phyloP scores from a whole-genome alignment of 176 grass and related monocot species.

The Cenchrus fungigraminus region DNA sequence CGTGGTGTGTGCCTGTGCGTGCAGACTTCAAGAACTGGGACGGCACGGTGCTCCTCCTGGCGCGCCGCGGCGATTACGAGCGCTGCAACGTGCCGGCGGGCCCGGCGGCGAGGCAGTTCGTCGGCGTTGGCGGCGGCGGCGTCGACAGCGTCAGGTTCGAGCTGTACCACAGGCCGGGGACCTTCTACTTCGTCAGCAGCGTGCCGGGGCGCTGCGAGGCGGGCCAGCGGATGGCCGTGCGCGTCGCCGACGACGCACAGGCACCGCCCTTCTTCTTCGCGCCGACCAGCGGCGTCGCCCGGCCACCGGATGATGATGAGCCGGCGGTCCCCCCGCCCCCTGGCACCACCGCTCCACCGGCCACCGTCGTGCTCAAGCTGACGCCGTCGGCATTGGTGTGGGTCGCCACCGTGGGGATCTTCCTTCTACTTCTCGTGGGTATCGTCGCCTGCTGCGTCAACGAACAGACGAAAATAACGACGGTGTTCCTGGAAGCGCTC shows the following conservation, averaged over 20 bases:
- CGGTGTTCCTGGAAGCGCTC: background rate
- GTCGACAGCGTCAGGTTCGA: background rate
- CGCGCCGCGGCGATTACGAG: background rate
- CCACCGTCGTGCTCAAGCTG: background rate
- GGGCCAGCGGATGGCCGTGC: slow-evolving; percentile 52
- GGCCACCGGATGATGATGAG: too few species aligned
- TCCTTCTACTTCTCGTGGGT: background rate
- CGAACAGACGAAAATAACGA: background rate
- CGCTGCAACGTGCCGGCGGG: background rate
- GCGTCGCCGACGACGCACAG: background rate
- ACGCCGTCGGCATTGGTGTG: background rate
- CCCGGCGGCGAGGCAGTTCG: background rate
- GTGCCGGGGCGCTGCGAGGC: slow-evolving; percentile 47
- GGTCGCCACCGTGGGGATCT: background rate
- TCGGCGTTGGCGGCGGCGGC: background rate
- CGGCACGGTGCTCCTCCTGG: background rate
- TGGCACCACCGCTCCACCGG: background rate
- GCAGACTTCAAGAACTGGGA: background rate
- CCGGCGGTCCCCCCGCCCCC: too few species aligned
- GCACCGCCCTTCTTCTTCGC: background rate
- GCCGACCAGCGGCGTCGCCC: background rate
- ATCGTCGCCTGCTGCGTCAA: background rate
- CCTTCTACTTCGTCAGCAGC: slow-evolving; percentile 56
- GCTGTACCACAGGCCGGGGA: slow-evolving; percentile 2
- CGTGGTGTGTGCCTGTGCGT: too few species aligned